Evolutionary conservation across 2,329 filamentous ascomycete genomes (phyloP).

Genomic region (Talaromyces sp.): DNA sequence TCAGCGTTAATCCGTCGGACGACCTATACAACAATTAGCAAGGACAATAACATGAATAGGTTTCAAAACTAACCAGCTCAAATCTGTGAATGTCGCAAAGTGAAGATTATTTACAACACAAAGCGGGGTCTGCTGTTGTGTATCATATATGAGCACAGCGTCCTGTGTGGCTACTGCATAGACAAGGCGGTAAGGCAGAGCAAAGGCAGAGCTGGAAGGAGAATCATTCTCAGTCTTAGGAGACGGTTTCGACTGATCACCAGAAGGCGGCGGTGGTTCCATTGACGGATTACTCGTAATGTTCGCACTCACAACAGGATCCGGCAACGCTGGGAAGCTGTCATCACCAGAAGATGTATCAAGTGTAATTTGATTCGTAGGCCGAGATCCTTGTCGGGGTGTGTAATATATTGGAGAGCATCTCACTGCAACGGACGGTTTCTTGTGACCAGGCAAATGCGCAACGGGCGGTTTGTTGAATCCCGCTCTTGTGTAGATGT

Average conservation of each 20-base stretch:
- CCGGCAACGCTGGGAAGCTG: conserved; percentile 74
- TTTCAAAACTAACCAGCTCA: conserved; percentile 69
- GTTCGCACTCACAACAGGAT: conserved; percentile 61
- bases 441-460: conserved; percentile 94
- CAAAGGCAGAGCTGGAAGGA: conserved; percentile 60
- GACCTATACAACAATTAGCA: conserved; percentile 52
- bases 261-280: conserved; percentile 62
- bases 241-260: conserved; percentile 50
- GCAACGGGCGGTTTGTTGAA: conserved; percentile 95
- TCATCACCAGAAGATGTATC: conserved; percentile 88
- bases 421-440: conserved; percentile 90
- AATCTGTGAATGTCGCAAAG: conserved; percentile 93
- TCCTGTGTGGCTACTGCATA: conserved; percentile 98
- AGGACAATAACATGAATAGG: conserved; percentile 1
- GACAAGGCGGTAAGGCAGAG: conserved; percentile 84
- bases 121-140: conserved; percentile 88
- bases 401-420: conserved; percentile 90
- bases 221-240: conserved; percentile 40
- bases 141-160: conserved; percentile 90
- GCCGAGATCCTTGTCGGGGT: conserved; percentile 60
- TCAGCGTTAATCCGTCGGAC: conserved; percentile 67
- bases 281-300: conserved; percentile 51
- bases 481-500: conserved; percentile 92
- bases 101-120: conserved; percentile 96
- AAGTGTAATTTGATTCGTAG: conserved; percentile 85